Evolutionary conservation across 2,329 filamentous ascomycete species (phyloP).

Genomic region (Ceratocystis alfenasii): DNA sequence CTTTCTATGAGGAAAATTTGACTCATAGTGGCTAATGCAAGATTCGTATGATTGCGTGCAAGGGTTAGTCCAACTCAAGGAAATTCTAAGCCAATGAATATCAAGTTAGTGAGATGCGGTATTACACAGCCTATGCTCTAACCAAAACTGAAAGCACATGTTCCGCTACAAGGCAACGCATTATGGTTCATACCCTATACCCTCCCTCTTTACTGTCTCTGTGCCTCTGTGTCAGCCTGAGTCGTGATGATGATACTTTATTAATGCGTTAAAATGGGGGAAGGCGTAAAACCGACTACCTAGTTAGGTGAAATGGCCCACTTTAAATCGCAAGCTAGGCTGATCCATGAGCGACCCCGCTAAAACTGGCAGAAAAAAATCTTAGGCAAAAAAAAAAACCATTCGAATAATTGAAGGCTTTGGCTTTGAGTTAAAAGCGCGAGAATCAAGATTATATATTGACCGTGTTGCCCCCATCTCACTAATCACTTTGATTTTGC

Average conservation of each 20-base stretch:
- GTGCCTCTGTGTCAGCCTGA: neutral
- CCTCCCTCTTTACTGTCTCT: neutral
- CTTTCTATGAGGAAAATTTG: neutral
- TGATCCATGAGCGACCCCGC: conserved; percentile 9
- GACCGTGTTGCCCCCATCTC: neutral
- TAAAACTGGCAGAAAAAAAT: conserved; percentile 17
- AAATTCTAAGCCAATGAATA: no score
- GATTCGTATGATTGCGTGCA: conserved; percentile 8
- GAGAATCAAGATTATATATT: neutral
- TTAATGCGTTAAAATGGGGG: neutral
- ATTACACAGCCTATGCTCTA: neutral
- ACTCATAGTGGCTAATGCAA: conserved; percentile 11
- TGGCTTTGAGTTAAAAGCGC: no score
- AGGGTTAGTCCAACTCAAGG: neutral
- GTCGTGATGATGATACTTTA: conserved; percentile 1
- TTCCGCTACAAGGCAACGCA: neutral
- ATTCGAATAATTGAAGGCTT: neutral
- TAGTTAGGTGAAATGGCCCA: neutral
- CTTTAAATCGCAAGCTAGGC: neutral
- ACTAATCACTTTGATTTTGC: neutral
- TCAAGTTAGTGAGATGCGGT: no score
- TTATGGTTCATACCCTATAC: neutral
- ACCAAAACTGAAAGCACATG: neutral
- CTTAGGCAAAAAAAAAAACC: neutral
- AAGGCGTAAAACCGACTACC: conserved; percentile 4